Evolutionary conservation across 2,329 filamentous ascomycete species (phyloP).

Genomic region (Pseudogymnoascus sp.): DNA sequence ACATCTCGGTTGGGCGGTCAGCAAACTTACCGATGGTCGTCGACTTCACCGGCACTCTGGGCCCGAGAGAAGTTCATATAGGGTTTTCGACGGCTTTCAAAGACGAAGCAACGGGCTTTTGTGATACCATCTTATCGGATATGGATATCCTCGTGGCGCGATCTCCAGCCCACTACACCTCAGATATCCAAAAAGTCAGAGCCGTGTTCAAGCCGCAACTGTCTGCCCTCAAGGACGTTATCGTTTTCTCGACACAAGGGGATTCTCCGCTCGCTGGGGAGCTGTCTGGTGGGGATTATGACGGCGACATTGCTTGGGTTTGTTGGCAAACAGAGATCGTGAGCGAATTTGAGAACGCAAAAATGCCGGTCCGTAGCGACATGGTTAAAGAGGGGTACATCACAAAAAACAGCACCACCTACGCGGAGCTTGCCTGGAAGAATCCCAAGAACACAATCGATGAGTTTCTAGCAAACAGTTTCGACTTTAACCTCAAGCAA

Average conservation of each 20-base stretch:
- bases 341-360: constrained; percentile 57
- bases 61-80: constrained; percentile 61
- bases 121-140: constrained; percentile 47
- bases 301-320: constrained; percentile 72
- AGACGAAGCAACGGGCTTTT: constrained; percentile 46
- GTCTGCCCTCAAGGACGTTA: constrained; percentile 65
- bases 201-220: constrained; percentile 54
- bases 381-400: constrained; percentile 45
- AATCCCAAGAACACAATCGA: constrained; percentile 14
- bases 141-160: constrained; percentile 61
- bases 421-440: constrained; percentile 17
- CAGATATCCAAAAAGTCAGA: constrained; percentile 65
- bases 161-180: constrained; percentile 61
- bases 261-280: constrained; percentile 58
- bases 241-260: constrained; percentile 67
- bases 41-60: constrained; percentile 55
- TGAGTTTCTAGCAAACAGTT: constrained; percentile 45
- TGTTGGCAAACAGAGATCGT: constrained; percentile 67
- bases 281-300: constrained; percentile 74
- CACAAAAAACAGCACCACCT: constrained; percentile 39
- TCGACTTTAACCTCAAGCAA: constrained; percentile 52
- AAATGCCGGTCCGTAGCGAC: constrained; percentile 39
- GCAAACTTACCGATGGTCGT: constrained; percentile 61
- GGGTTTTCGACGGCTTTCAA: constrained; percentile 57
- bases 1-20: constrained; percentile 54